Base-by-base conservation (phyloP, 176 grass and related monocot genomes). In the Rhynchospora tenuis region DNA sequence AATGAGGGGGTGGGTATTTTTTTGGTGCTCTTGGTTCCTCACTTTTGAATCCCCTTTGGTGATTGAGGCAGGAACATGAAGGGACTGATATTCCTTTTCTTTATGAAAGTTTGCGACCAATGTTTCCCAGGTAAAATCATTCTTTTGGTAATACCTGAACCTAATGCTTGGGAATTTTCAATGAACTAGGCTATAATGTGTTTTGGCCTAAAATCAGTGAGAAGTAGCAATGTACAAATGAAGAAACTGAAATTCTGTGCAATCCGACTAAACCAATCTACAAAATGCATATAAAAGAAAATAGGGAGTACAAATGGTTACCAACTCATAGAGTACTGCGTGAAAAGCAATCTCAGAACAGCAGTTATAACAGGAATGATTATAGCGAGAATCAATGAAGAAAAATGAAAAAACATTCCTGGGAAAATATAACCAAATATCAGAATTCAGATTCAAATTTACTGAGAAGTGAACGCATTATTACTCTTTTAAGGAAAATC, bases 251-350 rank as follows among this genome's bases (percentile, higher is more conserved):
- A 75, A 76, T 55, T 76, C 28, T 29, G 54, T 71, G 1, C 46
- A 75, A 27, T 3, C 5, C 44, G 59, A 71, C 19, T 28, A 72
- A 77, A 64, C 72, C 74, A 13, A 62, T 22, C 19, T 58, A 74
- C 1, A 76, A 7, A 56, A 65, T 50, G 42, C 0, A 38, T 45
- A 83, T 75, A 54, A 42, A 64, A 73, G 74, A 80, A 73, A 54
- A 43, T 42, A 8, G 23, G 70, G 62, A 19, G 85, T 14, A 66
- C 83, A 86, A 70, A 86, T 63, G 20, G 54, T 84, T 98, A 98
- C 95, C 95, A 98, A 91, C 88, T 98, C 95, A 98, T 98, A 74
- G 95, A 88, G 89, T 98, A 90, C 62, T 87, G 94, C 9, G 92
- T 89, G 89, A 98, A 93, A 60, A 95, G 62, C 78, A 98, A 93